Conservation (phyloP, 257 asterid genomes). For the Verbascum thapsus region DNA sequence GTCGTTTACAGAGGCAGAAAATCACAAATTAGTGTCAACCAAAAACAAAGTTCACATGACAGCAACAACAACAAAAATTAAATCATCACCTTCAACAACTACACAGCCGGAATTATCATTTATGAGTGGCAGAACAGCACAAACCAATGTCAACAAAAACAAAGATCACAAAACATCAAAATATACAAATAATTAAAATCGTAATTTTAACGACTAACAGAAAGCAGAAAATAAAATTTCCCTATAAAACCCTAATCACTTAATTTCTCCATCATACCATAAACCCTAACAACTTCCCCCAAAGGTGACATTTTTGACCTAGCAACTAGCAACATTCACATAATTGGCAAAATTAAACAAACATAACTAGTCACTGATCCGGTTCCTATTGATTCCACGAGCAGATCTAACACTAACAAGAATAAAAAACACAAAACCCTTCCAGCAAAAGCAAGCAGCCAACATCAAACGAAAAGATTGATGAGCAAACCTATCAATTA, state of each 20-base stretch:
- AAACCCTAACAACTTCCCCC: conserved; percentile 26
- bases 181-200: too few relatives aligned
- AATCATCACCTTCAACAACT: background rate
- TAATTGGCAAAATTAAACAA: conserved; percentile 21
- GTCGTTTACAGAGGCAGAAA: conserved; percentile 4
- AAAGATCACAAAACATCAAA: too few relatives aligned
- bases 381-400: conserved; percentile 19
- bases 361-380: background rate
- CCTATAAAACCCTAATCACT: conserved; percentile 12
- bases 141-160: too few relatives aligned
- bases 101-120: background rate
- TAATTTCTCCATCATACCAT: conserved; percentile 2
- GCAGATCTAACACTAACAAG: conserved; percentile 33
- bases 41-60: conserved; percentile 5
- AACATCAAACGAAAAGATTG: conserved; percentile 4
- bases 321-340: conserved; percentile 3
- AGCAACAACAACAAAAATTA: background rate
- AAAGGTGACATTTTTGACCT: background rate
- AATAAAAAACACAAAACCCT: conserved; percentile 26
- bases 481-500: conserved; percentile 12
- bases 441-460: conserved; percentile 6
- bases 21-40: conserved; percentile 15
- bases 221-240: conserved; percentile 5
- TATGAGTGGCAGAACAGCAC: too few relatives aligned
- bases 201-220: too few relatives aligned